Evolutionary conservation across 1,139 yeast genomes (phyloP), one percentile per base, ranked within the genome.

Genomic region (Petasospora fabianii): DNA sequence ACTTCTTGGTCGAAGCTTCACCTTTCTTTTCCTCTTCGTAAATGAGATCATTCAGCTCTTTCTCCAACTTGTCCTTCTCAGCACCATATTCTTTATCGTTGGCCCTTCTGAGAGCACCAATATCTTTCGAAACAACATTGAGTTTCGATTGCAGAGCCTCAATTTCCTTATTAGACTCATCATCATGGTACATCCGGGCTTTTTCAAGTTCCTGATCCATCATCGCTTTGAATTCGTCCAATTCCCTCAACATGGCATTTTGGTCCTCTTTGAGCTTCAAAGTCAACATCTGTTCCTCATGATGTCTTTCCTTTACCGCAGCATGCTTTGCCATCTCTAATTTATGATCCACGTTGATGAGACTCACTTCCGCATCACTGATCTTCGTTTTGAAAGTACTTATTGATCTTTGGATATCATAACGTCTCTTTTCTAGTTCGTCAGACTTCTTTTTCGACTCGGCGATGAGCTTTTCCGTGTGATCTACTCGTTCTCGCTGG

Each of bases 221-320:
- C 32, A 32, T 33, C 6, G 28, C 10, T 13, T 47, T 42, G 13
- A 47, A 32, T 22, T 47, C 49, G 31, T 50, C 52, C n/a, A 49
- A 22, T 26, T 50, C 49, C 21, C 42, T 35, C 14, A 41, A 18
- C 18, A 42, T 19, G 11, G 19, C 15, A 20, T 42, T 48, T 13
- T 49, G 49, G 18, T 35, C 37, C 15, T 50, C 51, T 35, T 41
- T 45, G 5, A 50, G 13, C 14, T 39, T 34, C 14, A 50, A 19
- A 4, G 41, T 38, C 8, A 37, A 27, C 46, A 44, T 34, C 17
- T 46, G 44, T 21, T 46, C 48, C 14, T 44, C 38, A 30, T 48
- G 47, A 2, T 31, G 27, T 14, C 30, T 37, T 6, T 36, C 34
- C 13, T 33, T 37, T 6, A 36, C 31, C 3, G 40, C 36, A 12